phyloP scores from a whole-genome alignment of 2,329 filamentous ascomycete species.

The Pseudogymnoascus sp. region DNA sequence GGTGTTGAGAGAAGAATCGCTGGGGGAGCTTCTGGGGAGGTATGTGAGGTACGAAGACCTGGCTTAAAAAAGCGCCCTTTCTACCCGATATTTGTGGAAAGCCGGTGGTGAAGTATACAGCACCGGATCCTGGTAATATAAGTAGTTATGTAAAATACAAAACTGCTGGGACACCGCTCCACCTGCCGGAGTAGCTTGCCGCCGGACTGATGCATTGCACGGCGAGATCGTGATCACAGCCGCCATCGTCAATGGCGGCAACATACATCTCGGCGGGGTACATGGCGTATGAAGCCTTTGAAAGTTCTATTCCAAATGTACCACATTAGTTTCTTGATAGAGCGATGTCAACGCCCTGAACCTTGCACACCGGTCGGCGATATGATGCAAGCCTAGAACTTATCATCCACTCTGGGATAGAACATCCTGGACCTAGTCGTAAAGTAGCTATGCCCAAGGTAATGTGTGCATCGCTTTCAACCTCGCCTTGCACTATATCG shows the following conservation, averaged over 20 bases:
- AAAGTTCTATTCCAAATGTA: not conserved
- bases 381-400: not conserved
- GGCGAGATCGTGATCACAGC: conserved; percentile 9
- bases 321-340: not conserved
- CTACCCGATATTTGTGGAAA: not conserved
- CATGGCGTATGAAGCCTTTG: not conserved
- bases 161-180: not conserved
- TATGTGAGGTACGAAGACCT: not conserved
- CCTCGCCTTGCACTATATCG: not conserved
- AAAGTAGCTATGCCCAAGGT: conserved; percentile 5
- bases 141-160: not conserved
- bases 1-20: not conserved
- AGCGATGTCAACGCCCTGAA: not conserved
- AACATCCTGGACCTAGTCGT: not conserved
- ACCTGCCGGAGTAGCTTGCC: not conserved
- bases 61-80: not conserved
- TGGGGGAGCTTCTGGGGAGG: not conserved
- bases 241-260: conserved; percentile 9
- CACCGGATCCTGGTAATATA: not conserved
- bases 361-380: conserved; percentile 6
- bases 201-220: conserved; percentile 5
- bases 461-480: not conserved
- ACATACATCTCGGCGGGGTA: conserved; percentile 1
- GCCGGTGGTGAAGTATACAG: not conserved
- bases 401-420: not conserved